Percentiles rank a stretch among this genome's conserved stretches.
Evolutionary conservation across 73 alveolate species (phyloP).

Genomic region (Tetrahymena elliotti): DNA sequence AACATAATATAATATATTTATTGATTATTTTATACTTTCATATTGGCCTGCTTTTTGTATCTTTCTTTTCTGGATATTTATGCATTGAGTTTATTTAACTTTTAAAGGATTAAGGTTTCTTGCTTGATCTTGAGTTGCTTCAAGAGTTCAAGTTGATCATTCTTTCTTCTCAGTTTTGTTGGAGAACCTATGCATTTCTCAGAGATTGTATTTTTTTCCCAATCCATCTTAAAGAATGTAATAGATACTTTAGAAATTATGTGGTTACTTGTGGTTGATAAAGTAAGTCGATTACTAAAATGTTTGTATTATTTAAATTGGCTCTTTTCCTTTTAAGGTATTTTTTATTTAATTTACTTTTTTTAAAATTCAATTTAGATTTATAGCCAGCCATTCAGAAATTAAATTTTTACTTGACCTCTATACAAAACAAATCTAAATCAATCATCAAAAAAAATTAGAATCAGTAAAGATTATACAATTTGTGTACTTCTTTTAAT

Average conservation of each 20-base stretch:
- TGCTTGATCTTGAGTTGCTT: not conserved
- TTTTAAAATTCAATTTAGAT: not conserved
- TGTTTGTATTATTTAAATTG: too few relatives aligned
- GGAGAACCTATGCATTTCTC: not conserved
- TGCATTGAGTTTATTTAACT: not conserved
- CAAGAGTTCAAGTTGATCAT: not conserved
- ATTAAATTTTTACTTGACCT: not conserved
- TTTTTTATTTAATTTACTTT: too few relatives aligned
- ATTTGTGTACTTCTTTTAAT: too few relatives aligned
- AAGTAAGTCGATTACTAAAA: not conserved
- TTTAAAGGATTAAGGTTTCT: not conserved
- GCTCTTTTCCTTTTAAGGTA: not conserved
- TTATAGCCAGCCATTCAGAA: not conserved
- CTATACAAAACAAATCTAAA: not conserved
- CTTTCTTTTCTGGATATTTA: not conserved
- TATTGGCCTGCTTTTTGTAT: not conserved
- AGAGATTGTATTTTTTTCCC: not conserved
- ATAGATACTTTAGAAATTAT: too few relatives aligned
- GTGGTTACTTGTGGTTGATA: not conserved
- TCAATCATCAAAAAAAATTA: not conserved
- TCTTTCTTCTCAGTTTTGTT: not conserved
- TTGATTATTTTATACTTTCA: not conserved
- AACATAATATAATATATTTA: too few relatives aligned
- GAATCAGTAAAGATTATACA: not conserved
- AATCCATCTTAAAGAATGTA: not conserved